Evolutionary conservation across 495 filamentous ascomycete species (phyloP).

Genomic region (Saxispiralis lemnorum): DNA sequence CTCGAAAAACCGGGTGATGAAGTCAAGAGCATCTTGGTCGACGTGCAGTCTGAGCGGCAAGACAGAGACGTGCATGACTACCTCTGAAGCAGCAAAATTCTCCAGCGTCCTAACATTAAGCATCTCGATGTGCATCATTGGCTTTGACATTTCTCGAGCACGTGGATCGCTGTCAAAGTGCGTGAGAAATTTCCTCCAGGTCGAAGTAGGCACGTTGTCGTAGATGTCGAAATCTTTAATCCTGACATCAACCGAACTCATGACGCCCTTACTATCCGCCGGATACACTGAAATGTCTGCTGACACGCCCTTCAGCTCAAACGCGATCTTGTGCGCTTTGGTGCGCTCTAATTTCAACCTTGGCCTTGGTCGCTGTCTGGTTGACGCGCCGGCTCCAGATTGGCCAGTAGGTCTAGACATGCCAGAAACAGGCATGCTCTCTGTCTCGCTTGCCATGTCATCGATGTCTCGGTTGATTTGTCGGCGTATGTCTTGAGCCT

Average conservation of each 20-base stretch:
- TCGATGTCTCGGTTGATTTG: conserved; percentile 80
- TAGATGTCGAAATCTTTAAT: conserved; percentile 75
- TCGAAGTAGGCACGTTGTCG: conserved; percentile 86
- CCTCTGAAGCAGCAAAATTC: conserved; percentile 71
- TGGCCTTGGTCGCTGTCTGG: conserved; percentile 30
- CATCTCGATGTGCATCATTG: conserved; percentile 79
- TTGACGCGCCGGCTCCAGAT: conserved; percentile 31
- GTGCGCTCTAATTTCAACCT: conserved; percentile 64
- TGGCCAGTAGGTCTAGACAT: conserved; percentile 32
- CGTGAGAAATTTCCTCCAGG: conserved; percentile 94
- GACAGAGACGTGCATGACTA: conserved; percentile 63
- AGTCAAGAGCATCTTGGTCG: conserved; percentile 95
- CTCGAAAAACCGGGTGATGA: conserved; percentile 91
- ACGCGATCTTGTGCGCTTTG: conserved; percentile 84
- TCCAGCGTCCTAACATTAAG: conserved; percentile 71
- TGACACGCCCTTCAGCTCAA: conserved; percentile 76
- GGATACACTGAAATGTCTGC: conserved; percentile 74
- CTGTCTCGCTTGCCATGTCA: conserved; percentile 61
- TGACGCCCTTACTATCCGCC: conserved; percentile 55
- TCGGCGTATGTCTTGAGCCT: conserved; percentile 58
- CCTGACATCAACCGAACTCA: conserved; percentile 69
- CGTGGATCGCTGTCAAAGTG: conserved; percentile 69
- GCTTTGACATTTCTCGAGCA: conserved; percentile 62
- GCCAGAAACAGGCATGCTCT: conserved; percentile 19
- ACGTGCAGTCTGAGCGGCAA: conserved; percentile 84